Evolutionary conservation across 495 filamentous ascomycete species (phyloP), one percentile per base, ranked within the genome.

Genomic region (Trichoderma erinaceum): DNA sequence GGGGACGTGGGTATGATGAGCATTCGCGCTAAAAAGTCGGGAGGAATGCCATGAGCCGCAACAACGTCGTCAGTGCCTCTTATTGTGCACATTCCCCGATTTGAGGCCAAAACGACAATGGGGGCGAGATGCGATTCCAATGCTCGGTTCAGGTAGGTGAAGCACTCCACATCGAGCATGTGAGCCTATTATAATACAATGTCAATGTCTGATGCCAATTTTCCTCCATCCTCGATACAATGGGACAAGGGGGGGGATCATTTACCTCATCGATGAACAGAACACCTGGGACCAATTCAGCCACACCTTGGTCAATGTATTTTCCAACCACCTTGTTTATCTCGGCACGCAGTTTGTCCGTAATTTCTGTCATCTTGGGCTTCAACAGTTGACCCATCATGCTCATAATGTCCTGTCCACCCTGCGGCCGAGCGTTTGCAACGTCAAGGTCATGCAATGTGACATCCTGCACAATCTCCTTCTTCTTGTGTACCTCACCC

Each of bases 311-410:
- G 71, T 97, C 94, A 70, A 98, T 99, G 78, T 97, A 99, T 77
- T 92, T 91, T 81, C 89, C 96, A 67, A 99, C 95, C 7, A 98
- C 94, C 81, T 97, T 98, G 85, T 99, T 96, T 81, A 99, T 97
- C 81, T 99, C 95, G 66, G 85, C 82, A 64, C 95, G 87, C 74
- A 99, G 80, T 81, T 99, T 98, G 75, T 98, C 94, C 43, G 94
- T 98, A 71, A 98, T 97, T 75, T 98, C 94, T 13, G 94, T 98
- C 85, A 96, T 97, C 83, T 96, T 95, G 68, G 95, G 95, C 84
- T 97, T 97, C 90, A 96, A 97, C 70, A 99, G 81, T 75, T 98
- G 94, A 69, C 94, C 94, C 92, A 99, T 97, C 95, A 99, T 97
- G 77, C 91, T 96, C 93, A 99, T 97, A 68, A 99, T 93, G 76